These are phyloP conservation scores for Leccinum truebloodii DNA, from an alignment of 768 basidiomycete species.

Conservation along the genomic window DNA sequence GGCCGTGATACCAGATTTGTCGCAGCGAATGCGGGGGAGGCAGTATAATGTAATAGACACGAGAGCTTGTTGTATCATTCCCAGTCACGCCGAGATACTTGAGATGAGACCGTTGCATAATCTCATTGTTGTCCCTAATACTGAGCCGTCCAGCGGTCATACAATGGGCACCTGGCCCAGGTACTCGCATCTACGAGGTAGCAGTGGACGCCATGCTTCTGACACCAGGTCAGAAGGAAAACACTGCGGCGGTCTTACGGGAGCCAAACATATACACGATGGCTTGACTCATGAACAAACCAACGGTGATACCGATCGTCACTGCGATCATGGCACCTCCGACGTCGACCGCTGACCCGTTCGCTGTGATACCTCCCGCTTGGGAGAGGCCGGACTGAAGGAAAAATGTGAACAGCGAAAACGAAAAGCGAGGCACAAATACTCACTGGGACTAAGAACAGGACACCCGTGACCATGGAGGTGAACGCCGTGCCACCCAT, in stretches of 20 bases:
- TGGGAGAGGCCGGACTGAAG: constrained; percentile 79
- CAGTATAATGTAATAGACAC: constrained; percentile 8
- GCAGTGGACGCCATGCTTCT: not conserved
- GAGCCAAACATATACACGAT: constrained; percentile 85
- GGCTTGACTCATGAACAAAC: constrained; percentile 85
- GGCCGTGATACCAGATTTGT: constrained; percentile 12
- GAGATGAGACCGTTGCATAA: not conserved
- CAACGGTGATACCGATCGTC: constrained; percentile 87
- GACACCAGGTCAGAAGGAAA: constrained; percentile 60
- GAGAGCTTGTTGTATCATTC: constrained; percentile 4
- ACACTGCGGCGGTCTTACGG: constrained; percentile 81
- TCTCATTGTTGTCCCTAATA: not conserved
- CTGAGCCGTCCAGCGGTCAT: constrained; percentile 11
- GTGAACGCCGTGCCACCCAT: constrained; percentile 89
- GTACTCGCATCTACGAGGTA: constrained; percentile 6
- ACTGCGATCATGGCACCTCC: constrained; percentile 89
- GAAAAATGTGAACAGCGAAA: constrained; percentile 3
- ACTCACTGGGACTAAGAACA: constrained; percentile 85
- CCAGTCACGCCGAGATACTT: not conserved
- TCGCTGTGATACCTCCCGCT: constrained; percentile 81
- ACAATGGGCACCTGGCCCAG: not conserved
- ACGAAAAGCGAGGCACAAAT: constrained; percentile 1
- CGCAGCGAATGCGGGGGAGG: not conserved
- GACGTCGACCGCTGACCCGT: constrained; percentile 80
- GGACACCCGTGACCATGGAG: constrained; percentile 86